Evolutionary conservation across 495 filamentous ascomycete genomes (phyloP), one percentile per base, ranked within the genome.

Genomic region (Aspergillus leporis): DNA sequence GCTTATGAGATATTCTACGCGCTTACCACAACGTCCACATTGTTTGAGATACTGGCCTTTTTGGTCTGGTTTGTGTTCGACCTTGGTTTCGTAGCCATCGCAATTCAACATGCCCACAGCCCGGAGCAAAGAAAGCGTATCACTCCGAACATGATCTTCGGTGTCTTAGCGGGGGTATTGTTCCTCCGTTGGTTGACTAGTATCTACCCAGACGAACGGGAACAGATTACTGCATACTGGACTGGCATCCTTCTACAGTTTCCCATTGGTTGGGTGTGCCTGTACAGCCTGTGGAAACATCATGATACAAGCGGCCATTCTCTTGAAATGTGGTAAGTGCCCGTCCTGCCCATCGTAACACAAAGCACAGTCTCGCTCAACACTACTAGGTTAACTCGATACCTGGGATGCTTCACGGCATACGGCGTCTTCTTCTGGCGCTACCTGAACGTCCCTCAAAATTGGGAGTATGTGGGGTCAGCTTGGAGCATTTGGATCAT

Each of bases 401-500:
- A 63, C 36, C n/a, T 63, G 21, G 63, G 63, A 49, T 66, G 63
- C 45, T 60, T 51, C 31, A 46, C 58, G n/a, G 63, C 63, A 1
- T 66, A 62, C 28, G 63, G 60, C 3, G 63, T 66, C 13, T 62
- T 66, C 19, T 47, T 66, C 49, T 66, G 63, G 60, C 48, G 63
- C 9, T 66, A 66, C 34, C 46, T 53, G 25, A 66, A 66, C 36
- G 50, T 63, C 4, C 63, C 63, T 3, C 48, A 60, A 53, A 66
- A 63, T 22, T 66, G 63, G 63, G 45, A n/a, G 16, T 62, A 66
- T 57, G 60, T 62, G 32, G 63, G 43, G 1, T 63, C 60, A 12
- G 47, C 54, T 13, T 62, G 56, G 60, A 66, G 60, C 25, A 40
- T 62, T 19, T 53, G 40, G 49, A 58, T 62, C 38, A 62, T 66